These are phyloP conservation scores for Yamadazyma triangularis DNA, from an alignment of 1,139 yeast species.

Conservation along the genomic window DNA sequence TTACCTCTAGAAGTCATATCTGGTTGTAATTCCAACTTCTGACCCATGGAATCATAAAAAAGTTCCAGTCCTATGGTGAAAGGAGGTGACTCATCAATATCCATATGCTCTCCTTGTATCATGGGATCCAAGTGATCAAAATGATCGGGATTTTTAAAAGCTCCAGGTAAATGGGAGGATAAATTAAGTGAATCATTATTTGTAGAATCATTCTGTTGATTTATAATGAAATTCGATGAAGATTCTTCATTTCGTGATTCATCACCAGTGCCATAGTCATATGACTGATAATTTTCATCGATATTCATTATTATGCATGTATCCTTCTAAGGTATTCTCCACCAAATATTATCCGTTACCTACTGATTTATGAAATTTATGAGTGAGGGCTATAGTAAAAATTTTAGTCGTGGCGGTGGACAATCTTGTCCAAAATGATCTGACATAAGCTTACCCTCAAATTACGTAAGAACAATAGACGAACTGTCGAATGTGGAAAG, in stretches of 20 bases:
- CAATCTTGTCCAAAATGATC: too few species aligned
- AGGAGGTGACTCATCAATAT: slow-evolving; percentile 37
- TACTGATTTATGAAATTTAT: too few species aligned
- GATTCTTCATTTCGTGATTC: background rate
- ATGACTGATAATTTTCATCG: background rate
- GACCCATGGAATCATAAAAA: slow-evolving; percentile 14
- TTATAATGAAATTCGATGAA: background rate
- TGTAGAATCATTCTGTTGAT: background rate
- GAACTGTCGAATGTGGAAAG: too few species aligned
- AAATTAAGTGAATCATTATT: slow-evolving; percentile 2
- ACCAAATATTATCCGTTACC: too few species aligned
- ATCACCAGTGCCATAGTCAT: background rate
- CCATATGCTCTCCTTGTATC: slow-evolving; percentile 24
- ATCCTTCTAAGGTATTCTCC: too few species aligned
- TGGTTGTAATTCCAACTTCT: background rate
- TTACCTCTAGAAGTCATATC: background rate
- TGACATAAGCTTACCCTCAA: too few species aligned
- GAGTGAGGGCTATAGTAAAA: background rate
- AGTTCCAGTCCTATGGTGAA: slow-evolving; percentile 35
- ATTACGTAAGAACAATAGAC: too few species aligned
- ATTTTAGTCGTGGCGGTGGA: background rate
- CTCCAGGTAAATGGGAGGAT: slow-evolving; percentile 28
- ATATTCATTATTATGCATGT: background rate
- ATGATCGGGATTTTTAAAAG: slow-evolving; percentile 15
- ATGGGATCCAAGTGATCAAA: background rate